Evolutionary conservation across 2,329 filamentous ascomycete genomes (phyloP).

Genomic region (Chaetomiaceae sp.): DNA sequence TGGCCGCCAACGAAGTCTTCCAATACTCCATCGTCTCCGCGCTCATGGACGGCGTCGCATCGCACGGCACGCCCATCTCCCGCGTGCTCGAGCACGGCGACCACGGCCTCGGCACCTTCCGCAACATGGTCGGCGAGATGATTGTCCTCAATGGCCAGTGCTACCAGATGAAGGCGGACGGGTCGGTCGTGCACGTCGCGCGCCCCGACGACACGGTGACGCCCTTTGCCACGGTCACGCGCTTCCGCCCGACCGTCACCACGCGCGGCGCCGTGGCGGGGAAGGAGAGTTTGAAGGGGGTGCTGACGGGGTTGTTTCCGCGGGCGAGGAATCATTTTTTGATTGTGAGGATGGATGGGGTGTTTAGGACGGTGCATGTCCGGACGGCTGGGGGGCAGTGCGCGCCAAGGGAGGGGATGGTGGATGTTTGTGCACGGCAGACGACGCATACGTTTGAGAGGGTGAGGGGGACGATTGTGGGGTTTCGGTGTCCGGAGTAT

Average conservation of each 20-base stretch:
- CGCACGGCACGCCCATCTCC: slow-evolving; percentile 29
- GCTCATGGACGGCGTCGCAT: slow-evolving; percentile 34
- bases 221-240: slow-evolving; percentile 33
- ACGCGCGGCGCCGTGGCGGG: slow-evolving; percentile 22
- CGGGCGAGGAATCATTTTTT: slow-evolving; percentile 30
- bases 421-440: slow-evolving; percentile 29
- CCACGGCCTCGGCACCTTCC: slow-evolving; percentile 35
- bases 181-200: slow-evolving; percentile 26
- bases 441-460: slow-evolving; percentile 27
- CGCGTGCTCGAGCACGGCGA: slow-evolving; percentile 30
- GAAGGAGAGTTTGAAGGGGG: slow-evolving; percentile 27
- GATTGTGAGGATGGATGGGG: slow-evolving; percentile 29
- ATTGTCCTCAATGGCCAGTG: slow-evolving; percentile 31
- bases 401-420: slow-evolving; percentile 27
- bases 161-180: slow-evolving; percentile 35
- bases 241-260: slow-evolving; percentile 26
- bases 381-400: slow-evolving; percentile 32
- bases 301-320: slow-evolving; percentile 27
- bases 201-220: slow-evolving; percentile 26
- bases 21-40: slow-evolving; percentile 34
- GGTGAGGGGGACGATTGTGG: slow-evolving; percentile 29
- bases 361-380: slow-evolving; percentile 29
- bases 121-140: slow-evolving; percentile 34
- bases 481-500: slow-evolving; percentile 32
- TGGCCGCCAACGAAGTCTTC: slow-evolving; percentile 32